Evolutionary conservation across 2,329 filamentous ascomycete genomes (phyloP).

Genomic region (Colletotrichum sp.): DNA sequence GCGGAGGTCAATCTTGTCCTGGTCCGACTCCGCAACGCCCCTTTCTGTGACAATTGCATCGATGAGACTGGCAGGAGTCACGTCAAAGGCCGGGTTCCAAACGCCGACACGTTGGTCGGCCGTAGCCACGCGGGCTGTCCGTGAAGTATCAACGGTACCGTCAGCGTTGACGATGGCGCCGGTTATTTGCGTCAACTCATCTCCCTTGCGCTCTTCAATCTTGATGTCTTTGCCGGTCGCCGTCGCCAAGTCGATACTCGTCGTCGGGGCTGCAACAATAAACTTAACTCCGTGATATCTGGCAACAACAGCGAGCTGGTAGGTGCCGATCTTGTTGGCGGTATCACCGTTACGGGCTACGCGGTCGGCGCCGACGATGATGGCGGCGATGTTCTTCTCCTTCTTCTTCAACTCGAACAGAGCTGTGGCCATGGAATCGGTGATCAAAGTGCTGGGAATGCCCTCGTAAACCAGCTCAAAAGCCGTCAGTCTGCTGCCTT

Average conservation of each 20-base stretch:
- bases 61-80: constrained; percentile 87
- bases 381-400: constrained; percentile 75
- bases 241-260: constrained; percentile 88
- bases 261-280: constrained; percentile 91
- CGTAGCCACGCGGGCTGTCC: constrained; percentile 77
- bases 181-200: constrained; percentile 84
- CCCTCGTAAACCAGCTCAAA: constrained; percentile 95
- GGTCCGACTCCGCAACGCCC: constrained; percentile 76
- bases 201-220: constrained; percentile 84
- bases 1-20: constrained; percentile 73
- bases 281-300: constrained; percentile 90
- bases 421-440: constrained; percentile 95
- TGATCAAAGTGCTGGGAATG: constrained; percentile 90
- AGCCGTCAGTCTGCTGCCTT: constrained; percentile 91
- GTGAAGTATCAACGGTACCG: constrained; percentile 65
- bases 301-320: constrained; percentile 89
- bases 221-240: constrained; percentile 79
- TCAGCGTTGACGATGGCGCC: constrained; percentile 73
- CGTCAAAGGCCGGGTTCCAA: constrained; percentile 98
- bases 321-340: constrained; percentile 98
- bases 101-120: constrained; percentile 80
- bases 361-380: constrained; percentile 93
- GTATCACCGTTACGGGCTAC: constrained; percentile 97
- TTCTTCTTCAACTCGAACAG: constrained; percentile 71
- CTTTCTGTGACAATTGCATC: constrained; percentile 95